Percentiles rank a stretch among this genome's conserved stretches.
Conservation (phyloP, 495 filamentous ascomycete genomes). For the Aspergillus coremiiformis region DNA sequence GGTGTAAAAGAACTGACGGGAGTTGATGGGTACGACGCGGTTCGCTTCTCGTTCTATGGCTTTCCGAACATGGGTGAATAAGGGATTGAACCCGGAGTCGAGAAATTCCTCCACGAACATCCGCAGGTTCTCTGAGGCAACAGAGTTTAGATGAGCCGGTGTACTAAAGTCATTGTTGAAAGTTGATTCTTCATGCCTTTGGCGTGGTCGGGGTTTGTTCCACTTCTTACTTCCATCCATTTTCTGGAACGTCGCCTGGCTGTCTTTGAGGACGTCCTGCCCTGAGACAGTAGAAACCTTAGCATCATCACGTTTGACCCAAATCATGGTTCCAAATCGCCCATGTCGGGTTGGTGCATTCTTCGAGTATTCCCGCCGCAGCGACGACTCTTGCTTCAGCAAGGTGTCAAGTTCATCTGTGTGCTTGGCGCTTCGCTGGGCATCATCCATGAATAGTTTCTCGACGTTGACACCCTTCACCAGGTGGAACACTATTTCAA, state of each 20-base stretch:
- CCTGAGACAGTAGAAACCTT: conserved; percentile 81
- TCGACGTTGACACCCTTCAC: conserved; percentile 83
- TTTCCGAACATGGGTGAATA: conserved; percentile 78
- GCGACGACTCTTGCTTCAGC: conserved; percentile 70
- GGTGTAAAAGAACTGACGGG: conserved; percentile 83
- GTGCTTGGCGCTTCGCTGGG: conserved; percentile 55
- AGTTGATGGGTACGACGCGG: conserved; percentile 66
- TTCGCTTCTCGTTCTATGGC: conserved; percentile 87
- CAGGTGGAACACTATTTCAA: conserved; percentile 87
- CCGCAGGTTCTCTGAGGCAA: conserved; percentile 64
- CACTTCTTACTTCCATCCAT: conserved; percentile 92
- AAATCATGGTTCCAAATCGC: conserved; percentile 93
- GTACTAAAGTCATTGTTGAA: conserved; percentile 68
- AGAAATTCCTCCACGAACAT: conserved; percentile 89
- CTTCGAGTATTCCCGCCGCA: conserved; percentile 69
- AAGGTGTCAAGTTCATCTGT: conserved; percentile 66
- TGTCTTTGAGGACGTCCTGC: conserved; percentile 70
- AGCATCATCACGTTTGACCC: conserved; percentile 81
- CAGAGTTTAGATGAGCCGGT: conserved; percentile 55
- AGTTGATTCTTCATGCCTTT: conserved; percentile 55
- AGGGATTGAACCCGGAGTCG: conserved; percentile 91
- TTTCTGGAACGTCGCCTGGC: conserved; percentile 64
- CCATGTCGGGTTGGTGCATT: conserved; percentile 85
- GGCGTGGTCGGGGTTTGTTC: conserved; percentile 63
- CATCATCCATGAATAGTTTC: conserved; percentile 78